Conservation (phyloP, 106 monocot genomes). For the Iris macrosiphon region DNA sequence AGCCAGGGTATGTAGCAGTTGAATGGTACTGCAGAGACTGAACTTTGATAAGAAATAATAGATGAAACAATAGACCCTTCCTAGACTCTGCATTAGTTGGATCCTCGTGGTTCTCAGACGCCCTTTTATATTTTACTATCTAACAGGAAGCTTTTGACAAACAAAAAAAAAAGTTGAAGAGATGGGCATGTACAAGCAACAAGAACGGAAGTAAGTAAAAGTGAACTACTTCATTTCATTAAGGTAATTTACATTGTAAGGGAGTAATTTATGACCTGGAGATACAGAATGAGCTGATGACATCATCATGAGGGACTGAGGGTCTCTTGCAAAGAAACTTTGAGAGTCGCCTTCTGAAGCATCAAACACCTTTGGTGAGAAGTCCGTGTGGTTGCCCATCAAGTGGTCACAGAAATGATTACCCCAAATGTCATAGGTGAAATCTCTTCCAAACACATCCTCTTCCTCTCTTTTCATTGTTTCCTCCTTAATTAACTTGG, state of each 20-base stretch:
- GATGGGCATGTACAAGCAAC: no score
- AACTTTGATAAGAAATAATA: no score
- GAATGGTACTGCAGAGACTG: no score
- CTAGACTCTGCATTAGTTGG: no score
- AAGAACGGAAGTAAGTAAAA: conserved; percentile 1
- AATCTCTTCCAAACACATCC: conserved; percentile 24
- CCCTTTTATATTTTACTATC: no score
- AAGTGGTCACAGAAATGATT: conserved; percentile 57
- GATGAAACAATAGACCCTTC: no score
- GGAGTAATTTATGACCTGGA: conserved; percentile 24
- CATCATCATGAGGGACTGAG: conserved; percentile 77
- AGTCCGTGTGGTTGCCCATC: conserved; percentile 27
- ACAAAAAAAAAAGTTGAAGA: no score
- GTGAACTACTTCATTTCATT: conserved; percentile 43
- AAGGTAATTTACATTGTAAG: conserved; percentile 45
- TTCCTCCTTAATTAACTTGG: conserved; percentile 44
- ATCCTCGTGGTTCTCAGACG: no score
- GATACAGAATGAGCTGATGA: conserved; percentile 29
- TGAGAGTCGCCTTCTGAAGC: conserved; percentile 71
- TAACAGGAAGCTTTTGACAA: no score
- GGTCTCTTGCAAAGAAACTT: conserved; percentile 82
- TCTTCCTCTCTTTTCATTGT: conserved; percentile 17
- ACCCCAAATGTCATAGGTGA: conserved; percentile 82
- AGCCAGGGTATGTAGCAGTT: no score
- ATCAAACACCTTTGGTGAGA: conserved; percentile 25